These are phyloP conservation scores for Annulohypoxylon bovei DNA, from an alignment of 495 filamentous ascomycete genomes.

Conservation along the genomic window DNA sequence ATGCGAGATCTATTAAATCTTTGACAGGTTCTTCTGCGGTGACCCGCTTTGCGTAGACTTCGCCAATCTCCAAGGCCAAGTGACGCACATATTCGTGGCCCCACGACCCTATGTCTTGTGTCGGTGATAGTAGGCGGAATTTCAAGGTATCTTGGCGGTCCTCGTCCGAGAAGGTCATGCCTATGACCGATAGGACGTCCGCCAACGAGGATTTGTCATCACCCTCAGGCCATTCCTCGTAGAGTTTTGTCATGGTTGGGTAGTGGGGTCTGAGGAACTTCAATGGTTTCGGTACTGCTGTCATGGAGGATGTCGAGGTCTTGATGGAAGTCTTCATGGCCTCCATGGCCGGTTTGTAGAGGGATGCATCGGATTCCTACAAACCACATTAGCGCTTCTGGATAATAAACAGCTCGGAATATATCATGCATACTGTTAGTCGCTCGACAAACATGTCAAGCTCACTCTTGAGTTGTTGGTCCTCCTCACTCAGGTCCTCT, in stretches of 20 bases:
- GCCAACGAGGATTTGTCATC: conserved; percentile 89
- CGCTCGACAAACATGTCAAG: conserved; percentile 98
- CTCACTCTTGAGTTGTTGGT: conserved; percentile 96
- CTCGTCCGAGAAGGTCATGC: conserved; percentile 99
- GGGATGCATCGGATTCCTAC: conserved; percentile 84
- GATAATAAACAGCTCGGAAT: neutral
- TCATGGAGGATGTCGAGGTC: conserved; percentile 99
- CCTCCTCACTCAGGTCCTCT: conserved; percentile 97
- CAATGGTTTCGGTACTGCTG: conserved; percentile 95
- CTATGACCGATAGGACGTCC: conserved; percentile 95
- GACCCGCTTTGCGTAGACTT: conserved; percentile 84
- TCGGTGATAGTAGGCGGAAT: conserved; percentile 89
- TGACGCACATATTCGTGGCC: conserved; percentile 98
- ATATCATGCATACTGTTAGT: conserved; percentile 72
- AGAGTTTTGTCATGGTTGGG: conserved; percentile 81
- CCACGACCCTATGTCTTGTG: conserved; percentile 94
- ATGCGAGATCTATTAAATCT: conserved; percentile 83
- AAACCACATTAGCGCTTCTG: conserved; percentile 13
- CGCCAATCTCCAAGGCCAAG: conserved; percentile 92
- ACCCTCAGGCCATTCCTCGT: conserved; percentile 86
- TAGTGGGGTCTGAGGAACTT: conserved; percentile 98
- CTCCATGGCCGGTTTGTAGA: conserved; percentile 92
- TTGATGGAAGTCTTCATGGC: conserved; percentile 98
- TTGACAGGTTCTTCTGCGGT: conserved; percentile 66
- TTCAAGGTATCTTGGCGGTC: conserved; percentile 94